Base-by-base conservation (phyloP, 768 basidiomycete species). In the Phaffia australis region DNA sequence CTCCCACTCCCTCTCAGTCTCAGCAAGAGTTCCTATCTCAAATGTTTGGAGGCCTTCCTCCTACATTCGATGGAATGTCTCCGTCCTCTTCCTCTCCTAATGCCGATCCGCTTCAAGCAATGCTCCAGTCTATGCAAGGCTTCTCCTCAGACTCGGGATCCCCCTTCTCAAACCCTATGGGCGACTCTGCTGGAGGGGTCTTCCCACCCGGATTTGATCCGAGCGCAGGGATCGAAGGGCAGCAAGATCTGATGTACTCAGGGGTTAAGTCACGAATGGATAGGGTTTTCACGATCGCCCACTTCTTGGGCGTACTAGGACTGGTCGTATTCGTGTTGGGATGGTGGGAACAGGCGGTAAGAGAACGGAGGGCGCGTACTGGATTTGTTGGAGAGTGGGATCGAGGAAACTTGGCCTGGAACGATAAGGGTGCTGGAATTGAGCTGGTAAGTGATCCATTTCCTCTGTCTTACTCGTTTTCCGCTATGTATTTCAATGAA, bases 311-410 rank as follows among this genome's bases (percentile, higher is more conserved):
- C 18, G 71, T 76, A 7, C 23, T 74, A 30, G 55, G 66, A 0
- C 64, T 77, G 18, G 70, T 70, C 29, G 48, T 66, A 42, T 75
- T 76, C 54, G 70, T 69, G 15, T 66, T 75, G 3, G 52, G 70
- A 29, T 74, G 72, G 71, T 77, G 76, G 76, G 76, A 77, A 68
- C 76, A 76, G 7, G 70, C 57, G 23, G 57, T 72, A n/a, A 32
- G 59, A 15, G 35, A 57, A 42, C 46, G 21, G 56, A 52, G 54
- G 57, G 35, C 15, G 19, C 27, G 49, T 48, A 48, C 32, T 48
- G 64, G 56, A 47, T 60, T n/a, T 47, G 52, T 42, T 64, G 32
- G 66, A 57, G 14, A 60, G 66, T n/a, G 58, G 67, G 56, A 51
- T 55, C 15, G 57, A 63, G 21, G 59, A 27, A 52, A 52, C 49